Percentiles rank a stretch among this genome's conserved stretches.
Evolutionary conservation across 495 filamentous ascomycete species (phyloP).

Genomic region (Lepraria neglecta): DNA sequence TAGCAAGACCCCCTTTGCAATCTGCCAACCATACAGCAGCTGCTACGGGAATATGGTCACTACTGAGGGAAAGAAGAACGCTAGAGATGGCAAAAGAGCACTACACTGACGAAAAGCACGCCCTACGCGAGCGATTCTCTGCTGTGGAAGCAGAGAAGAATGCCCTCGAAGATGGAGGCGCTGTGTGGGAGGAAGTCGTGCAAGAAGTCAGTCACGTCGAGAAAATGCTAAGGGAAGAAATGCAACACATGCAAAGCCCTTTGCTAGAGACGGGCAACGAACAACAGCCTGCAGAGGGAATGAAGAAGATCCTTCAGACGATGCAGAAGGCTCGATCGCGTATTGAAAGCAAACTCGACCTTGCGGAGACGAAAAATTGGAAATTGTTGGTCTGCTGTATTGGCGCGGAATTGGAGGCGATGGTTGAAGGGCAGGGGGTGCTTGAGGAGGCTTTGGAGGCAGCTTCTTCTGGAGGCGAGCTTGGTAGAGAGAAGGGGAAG

Average conservation of each 20-base stretch:
- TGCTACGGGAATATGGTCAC: constrained; percentile 40
- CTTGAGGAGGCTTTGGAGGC: constrained; percentile 40
- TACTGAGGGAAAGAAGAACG: constrained; percentile 65
- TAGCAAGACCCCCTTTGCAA: constrained; percentile 44
- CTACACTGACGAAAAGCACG: constrained; percentile 60
- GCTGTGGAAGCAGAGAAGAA: constrained; percentile 60
- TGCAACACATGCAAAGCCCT: constrained; percentile 36
- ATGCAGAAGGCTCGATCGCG: constrained; percentile 38
- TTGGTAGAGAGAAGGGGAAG: constrained; percentile 15
- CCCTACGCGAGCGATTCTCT: constrained; percentile 50
- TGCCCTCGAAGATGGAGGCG: constrained; percentile 77
- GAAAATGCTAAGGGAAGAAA: constrained; percentile 48
- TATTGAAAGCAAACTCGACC: constrained; percentile 37
- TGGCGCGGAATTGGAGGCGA: constrained; percentile 80
- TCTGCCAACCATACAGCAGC: constrained; percentile 9
- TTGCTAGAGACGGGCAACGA: background rate
- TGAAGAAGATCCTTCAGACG: constrained; percentile 39
- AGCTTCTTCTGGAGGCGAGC: constrained; percentile 25
- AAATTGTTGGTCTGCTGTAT: constrained; percentile 83
- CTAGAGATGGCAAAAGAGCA: constrained; percentile 70
- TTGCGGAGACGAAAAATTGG: constrained; percentile 59
- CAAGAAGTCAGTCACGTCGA: constrained; percentile 64
- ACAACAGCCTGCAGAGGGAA: constrained; percentile 27
- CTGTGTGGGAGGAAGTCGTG: constrained; percentile 70
- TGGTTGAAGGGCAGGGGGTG: constrained; percentile 52